These are phyloP conservation scores for Secale cereale DNA, from an alignment of 176 grass and related monocot genomes.

Conservation along the genomic window DNA sequence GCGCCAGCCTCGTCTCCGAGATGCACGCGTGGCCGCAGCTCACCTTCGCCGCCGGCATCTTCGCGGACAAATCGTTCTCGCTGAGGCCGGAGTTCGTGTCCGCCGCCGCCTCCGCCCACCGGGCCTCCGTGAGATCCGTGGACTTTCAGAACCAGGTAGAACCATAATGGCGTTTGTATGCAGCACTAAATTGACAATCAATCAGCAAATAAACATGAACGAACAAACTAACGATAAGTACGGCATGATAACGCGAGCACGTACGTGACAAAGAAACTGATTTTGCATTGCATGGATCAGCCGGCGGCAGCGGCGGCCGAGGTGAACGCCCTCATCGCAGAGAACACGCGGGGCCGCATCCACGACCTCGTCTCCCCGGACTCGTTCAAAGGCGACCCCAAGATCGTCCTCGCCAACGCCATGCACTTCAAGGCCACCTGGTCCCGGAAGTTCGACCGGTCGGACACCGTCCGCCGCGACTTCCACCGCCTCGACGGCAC, in stretches of 20 bases:
- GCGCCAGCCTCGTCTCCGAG: not conserved
- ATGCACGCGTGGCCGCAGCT: constrained; percentile 19
- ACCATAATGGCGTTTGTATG: not conserved
- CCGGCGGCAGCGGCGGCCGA: not conserved
- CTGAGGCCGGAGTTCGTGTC: constrained; percentile 9
- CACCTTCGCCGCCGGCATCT: constrained; percentile 23
- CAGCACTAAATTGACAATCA: not conserved
- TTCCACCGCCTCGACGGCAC: not conserved
- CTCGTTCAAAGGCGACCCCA: not conserved
- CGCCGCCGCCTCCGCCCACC: not conserved
- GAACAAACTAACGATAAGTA: not conserved
- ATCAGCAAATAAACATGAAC: not conserved
- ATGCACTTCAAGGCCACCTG: constrained; percentile 42
- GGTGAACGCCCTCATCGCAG: constrained; percentile 5
- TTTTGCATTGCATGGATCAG: not conserved
- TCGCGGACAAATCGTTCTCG: not conserved
- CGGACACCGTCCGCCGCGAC: not conserved
- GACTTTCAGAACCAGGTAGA: not conserved
- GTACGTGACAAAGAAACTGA: not conserved
- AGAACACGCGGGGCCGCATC: not conserved
- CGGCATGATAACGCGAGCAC: not conserved
- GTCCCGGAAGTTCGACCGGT: constrained; percentile 11
- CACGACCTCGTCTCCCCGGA: not conserved
- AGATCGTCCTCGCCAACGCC: constrained; percentile 18
- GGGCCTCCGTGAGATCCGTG: not conserved